Base-by-base conservation (phyloP, 345 rosid genomes). In the Linum usitatissimum region DNA sequence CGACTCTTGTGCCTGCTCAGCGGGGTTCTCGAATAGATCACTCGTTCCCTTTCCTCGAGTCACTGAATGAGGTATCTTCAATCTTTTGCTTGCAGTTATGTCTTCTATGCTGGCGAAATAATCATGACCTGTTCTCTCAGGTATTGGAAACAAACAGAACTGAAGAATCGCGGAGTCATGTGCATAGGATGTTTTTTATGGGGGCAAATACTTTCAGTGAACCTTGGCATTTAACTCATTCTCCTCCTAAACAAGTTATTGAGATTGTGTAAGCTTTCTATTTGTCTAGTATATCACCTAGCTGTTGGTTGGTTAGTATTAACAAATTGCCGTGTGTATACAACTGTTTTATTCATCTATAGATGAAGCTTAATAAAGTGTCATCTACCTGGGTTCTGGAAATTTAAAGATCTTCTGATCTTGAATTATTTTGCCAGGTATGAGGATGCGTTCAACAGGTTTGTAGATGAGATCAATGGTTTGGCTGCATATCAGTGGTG, bases 401-500 rank as follows among this genome's bases (percentile, higher is more conserved):
- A 23, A 64, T 18, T 28, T 20, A 10, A 20, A 1, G 21, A 13
- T 57, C 15, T 59, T 28, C 42, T 65, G 3, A 23, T 63, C n/a
- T 36, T 15, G 57, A 53, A 17, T 23, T 49, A 18, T 61, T 58
- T 38, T 63, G 65, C 40, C 77, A 91, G 97, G 63, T 91, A 83
- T 20, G 96, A 91, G 81, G 96, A 84, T 72, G 97, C 91, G 9
- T 91, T 81, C 75, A 81, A 78, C 63, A 83, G 81, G 69, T 91
- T 91, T 81, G 96, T 86, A 65, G 91, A 88, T 69, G 94, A 91
- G 77, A 84, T 91, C 69, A 91, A 91, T 77, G 76, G 69, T 67
- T 70, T 91, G 75, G 94, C 97, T 71, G 82, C 91, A 51, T 91
- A 88, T 68, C 96, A 86, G 69, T 91, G 97, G 97, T 91, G 97